A percentile compares a stretch with the other conserved stretches of the same genome.
Conservation (phyloP, 2,329 filamentous ascomycete species). For the Westerdykella ornata region DNA sequence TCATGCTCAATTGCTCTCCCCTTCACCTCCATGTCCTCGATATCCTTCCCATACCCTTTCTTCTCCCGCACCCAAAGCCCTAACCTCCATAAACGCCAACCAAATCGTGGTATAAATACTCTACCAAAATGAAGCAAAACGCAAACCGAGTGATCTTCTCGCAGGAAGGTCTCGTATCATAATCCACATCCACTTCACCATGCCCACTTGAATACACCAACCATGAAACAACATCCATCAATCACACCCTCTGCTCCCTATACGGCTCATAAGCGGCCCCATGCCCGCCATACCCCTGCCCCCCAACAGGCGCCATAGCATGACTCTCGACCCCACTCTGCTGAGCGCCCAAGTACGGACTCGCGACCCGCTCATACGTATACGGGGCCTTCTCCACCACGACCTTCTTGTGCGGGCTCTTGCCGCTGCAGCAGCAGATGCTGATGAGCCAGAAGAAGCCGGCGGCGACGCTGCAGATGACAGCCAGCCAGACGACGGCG, state of each 20-base stretch:
- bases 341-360: constrained; percentile 34
- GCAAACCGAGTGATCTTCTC: no score
- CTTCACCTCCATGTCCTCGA: no score
- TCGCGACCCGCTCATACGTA: constrained; percentile 52
- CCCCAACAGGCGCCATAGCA: background rate
- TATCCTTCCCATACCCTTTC: no score
- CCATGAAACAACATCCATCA: no score
- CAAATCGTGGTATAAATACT: no score
- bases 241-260: background rate
- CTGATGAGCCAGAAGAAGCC: constrained; percentile 87
- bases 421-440: constrained; percentile 83
- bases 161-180: no score
- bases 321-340: background rate
- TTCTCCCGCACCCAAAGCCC: no score
- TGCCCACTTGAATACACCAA: no score
- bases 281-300: background rate
- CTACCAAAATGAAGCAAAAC: no score
- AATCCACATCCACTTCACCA: no score
- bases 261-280: background rate
- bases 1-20: no score
- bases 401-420: constrained; percentile 43
- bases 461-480: constrained; percentile 66
- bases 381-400: constrained; percentile 55
- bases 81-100: no score
- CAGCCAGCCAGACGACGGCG: constrained; percentile 68